Base-by-base conservation (phyloP, 78 protist genomes). In the Paratrimastix pyriformis region DNA sequence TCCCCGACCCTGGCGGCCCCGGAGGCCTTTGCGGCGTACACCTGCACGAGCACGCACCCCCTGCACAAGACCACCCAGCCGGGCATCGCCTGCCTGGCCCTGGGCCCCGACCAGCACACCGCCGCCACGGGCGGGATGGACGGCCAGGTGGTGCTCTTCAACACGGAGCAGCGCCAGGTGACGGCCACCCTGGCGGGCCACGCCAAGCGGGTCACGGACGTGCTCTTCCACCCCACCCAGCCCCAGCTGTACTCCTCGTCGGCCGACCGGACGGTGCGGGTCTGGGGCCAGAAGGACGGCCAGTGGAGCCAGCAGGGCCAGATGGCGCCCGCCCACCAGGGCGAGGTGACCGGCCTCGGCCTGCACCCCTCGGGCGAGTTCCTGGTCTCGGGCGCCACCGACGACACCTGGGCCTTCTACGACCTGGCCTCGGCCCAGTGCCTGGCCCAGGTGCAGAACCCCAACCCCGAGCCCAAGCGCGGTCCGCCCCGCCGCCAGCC, bases 361-460 rank as follows among this genome's bases (percentile, higher is more conserved):
- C 37, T 93, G 7, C 90, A 86, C 38, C 76, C 91, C 29, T 40
- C 84, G 15, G 90, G 88, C 35, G 77, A 77, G 24, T 65, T 48
- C 66, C 7, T 89, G 0, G 74, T 79, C 40, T 45, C 89, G 5
- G 72, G 76, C 3, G 40, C 86, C 1, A 43, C 6, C 9, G 98
- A 91, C 75, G 38, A 62, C 18, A 39, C 77, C n/a, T 88, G 89
- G 92, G 74, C 82, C 43, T 38, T 94, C 68, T 59, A 50, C 50
- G 94, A 94, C 60, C 3, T 87, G 35, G 57, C 0, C 18, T 45
- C 73, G 0, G 87, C 77, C 35, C 6, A 30, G 48, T 68, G 75
- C 72, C 0, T 30, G n/a, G n/a, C 65, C 48, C 48, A 44, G 48
- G 7, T 7, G 24, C 48, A 44, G 48, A 7, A 44, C 48, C 24